These are phyloP conservation scores for Obelidium mucronatum DNA, from an alignment of 192 early-diverging fungal species.

Conservation along the genomic window DNA sequence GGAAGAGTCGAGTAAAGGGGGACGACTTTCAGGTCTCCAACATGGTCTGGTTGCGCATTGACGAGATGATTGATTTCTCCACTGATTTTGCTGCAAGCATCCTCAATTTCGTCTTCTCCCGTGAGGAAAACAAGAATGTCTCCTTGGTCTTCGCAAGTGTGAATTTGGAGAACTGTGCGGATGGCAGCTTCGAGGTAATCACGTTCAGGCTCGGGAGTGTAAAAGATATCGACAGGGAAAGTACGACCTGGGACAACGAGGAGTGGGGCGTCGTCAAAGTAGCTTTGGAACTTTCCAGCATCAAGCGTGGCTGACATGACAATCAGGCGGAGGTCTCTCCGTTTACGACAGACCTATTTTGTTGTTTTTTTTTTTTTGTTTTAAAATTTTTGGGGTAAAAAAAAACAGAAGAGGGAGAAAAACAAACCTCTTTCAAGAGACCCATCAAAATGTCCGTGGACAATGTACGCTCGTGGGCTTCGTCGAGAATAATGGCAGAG, in stretches of 20 bases:
- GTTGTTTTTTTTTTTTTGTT: background rate
- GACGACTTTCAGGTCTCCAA: conserved; percentile 85
- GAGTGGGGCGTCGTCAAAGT: conserved; percentile 95
- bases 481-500: conserved; percentile 96
- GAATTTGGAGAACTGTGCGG: conserved; percentile 93
- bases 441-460: conserved; percentile 99
- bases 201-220: conserved; percentile 95
- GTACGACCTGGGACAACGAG: conserved; percentile 93
- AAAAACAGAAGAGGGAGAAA: no score
- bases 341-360: conserved; percentile 66
- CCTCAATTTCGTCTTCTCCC: conserved; percentile 99
- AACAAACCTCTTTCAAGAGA: conserved; percentile 84
- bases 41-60: conserved; percentile 58
- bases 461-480: conserved; percentile 98
- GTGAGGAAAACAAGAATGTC: conserved; percentile 98
- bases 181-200: conserved; percentile 98
- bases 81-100: conserved; percentile 87
- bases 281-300: conserved; percentile 98
- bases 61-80: conserved; percentile 69
- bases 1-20: conserved; percentile 95
- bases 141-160: conserved; percentile 90
- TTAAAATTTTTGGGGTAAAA: no score
- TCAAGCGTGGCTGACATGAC: conserved; percentile 99
- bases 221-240: conserved; percentile 98
- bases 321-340: conserved; percentile 88